phyloP scores from a whole-genome alignment of 2,329 filamentous ascomycete species.

The Microdochium trichocladiopsis region DNA sequence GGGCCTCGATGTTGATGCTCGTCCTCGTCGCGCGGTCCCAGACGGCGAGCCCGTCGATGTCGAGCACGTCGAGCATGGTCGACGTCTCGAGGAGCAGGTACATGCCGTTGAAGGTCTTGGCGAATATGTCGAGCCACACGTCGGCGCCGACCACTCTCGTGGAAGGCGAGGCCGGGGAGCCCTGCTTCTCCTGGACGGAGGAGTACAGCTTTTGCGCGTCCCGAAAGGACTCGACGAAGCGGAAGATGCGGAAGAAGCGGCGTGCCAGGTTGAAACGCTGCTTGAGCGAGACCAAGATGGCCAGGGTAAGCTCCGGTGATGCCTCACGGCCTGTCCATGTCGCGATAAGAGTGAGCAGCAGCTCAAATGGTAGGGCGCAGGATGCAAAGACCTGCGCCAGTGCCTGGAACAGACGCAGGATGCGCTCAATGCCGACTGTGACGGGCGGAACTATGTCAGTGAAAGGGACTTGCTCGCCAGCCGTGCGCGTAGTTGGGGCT shows the following conservation, averaged over 20 bases:
- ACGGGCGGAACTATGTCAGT: neutral
- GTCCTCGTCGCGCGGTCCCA: conserved; percentile 42
- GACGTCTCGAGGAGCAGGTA: conserved; percentile 62
- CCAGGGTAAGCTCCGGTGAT: conserved; percentile 19
- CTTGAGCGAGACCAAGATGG: conserved; percentile 26
- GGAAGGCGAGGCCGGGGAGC: too few relatives aligned
- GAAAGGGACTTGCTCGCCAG: neutral
- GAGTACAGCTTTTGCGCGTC: conserved; percentile 37
- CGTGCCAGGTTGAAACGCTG: conserved; percentile 40
- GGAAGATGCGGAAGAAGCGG: conserved; percentile 61
- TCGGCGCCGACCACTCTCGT: conserved; percentile 13
- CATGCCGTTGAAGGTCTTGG: conserved; percentile 54
- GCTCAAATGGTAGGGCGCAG: conserved; percentile 31
- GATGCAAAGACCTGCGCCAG: conserved; percentile 38
- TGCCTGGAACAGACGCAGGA: conserved; percentile 50
- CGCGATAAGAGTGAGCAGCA: conserved; percentile 18
- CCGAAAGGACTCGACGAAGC: conserved; percentile 55
- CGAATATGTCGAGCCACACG: conserved; percentile 45
- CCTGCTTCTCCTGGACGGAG: conserved; percentile 9
- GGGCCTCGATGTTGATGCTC: conserved; percentile 49
- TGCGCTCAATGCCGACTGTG: conserved; percentile 54
- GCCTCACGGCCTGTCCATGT: conserved; percentile 5
- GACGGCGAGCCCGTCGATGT: conserved; percentile 35
- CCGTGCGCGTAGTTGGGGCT: too few relatives aligned
- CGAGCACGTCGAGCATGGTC: conserved; percentile 49